Percentiles rank a stretch among this genome's conserved stretches.
phyloP scores from a whole-genome alignment of 2,329 filamentous ascomycete species.

The Macrophomina pseudophaseolina region DNA sequence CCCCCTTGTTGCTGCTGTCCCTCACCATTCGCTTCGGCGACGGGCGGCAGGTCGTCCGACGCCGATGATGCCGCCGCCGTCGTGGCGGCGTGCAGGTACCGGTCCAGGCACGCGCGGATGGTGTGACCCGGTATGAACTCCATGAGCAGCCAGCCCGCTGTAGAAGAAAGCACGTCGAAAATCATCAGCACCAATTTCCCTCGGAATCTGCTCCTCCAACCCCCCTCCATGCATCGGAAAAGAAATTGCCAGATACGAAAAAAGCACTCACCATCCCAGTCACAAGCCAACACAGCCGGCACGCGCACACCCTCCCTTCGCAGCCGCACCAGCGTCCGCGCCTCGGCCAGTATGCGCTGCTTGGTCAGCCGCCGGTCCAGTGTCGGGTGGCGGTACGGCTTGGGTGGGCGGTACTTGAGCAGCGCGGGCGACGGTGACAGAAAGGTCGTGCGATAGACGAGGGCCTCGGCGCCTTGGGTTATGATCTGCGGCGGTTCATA shows the following conservation, averaged over 20 bases:
- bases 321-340: constrained; percentile 80
- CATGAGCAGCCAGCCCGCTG: constrained; percentile 28
- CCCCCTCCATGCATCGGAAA: too few relatives aligned
- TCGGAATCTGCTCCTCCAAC: constrained; percentile 62
- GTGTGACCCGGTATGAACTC: constrained; percentile 26
- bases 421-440: constrained; percentile 73
- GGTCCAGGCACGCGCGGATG: constrained; percentile 26
- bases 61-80: not conserved
- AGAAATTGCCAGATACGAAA: constrained; percentile 34
- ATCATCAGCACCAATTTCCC: constrained; percentile 35
- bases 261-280: constrained; percentile 59
- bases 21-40: not conserved
- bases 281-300: constrained; percentile 76
- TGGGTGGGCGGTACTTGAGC: constrained; percentile 88
- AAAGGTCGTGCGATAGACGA: constrained; percentile 86
- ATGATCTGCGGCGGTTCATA: constrained; percentile 59
- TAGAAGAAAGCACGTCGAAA: too few relatives aligned
- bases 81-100: constrained; percentile 19
- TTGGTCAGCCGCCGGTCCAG: constrained; percentile 88
- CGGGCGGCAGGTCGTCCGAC: not conserved
- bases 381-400: constrained; percentile 87
- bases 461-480: constrained; percentile 93
- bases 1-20: not conserved
- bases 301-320: constrained; percentile 79
- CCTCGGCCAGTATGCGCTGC: constrained; percentile 86